These are phyloP conservation scores for Xylaria bambusicola DNA, from an alignment of 495 filamentous ascomycete species.

Conservation along the genomic window DNA sequence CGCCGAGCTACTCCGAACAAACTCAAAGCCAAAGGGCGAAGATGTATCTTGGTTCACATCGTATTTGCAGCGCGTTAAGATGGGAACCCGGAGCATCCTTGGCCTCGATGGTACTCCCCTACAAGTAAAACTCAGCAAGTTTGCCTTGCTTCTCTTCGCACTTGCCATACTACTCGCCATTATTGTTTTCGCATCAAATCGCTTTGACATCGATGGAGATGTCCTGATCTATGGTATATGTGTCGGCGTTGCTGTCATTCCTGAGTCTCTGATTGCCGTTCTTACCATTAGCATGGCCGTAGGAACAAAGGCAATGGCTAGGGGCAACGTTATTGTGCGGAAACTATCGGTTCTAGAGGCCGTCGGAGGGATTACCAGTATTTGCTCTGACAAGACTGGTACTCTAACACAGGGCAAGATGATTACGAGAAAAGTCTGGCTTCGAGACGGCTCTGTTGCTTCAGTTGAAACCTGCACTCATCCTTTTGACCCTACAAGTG, in stretches of 20 bases:
- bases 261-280: conserved; percentile 74
- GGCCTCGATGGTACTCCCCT: conserved; percentile 70
- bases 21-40: conserved; percentile 36
- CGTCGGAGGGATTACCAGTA: conserved; percentile 59
- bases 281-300: conserved; percentile 76
- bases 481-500: conserved; percentile 54
- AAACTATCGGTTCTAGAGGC: conserved; percentile 67
- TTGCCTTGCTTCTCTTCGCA: conserved; percentile 68
- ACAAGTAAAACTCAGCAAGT: conserved; percentile 67
- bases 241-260: conserved; percentile 72
- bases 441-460: conserved; percentile 37
- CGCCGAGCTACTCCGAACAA: conserved; percentile 60
- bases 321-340: conserved; percentile 67
- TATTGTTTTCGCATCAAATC: conserved; percentile 64
- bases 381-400: conserved; percentile 66
- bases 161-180: conserved; percentile 71
- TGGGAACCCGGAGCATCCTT: conserved; percentile 52
- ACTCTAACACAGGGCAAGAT: conserved; percentile 64
- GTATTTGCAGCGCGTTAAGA: conserved; percentile 36
- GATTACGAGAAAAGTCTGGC: conserved; percentile 55
- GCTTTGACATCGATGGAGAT: conserved; percentile 60
- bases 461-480: conserved; percentile 44
- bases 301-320: conserved; percentile 71
- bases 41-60: conserved; percentile 31
- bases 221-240: conserved; percentile 69